Evolutionary conservation across 1,139 yeast species (phyloP).

Genomic region (Suzukiozyma palmioleophila): DNA sequence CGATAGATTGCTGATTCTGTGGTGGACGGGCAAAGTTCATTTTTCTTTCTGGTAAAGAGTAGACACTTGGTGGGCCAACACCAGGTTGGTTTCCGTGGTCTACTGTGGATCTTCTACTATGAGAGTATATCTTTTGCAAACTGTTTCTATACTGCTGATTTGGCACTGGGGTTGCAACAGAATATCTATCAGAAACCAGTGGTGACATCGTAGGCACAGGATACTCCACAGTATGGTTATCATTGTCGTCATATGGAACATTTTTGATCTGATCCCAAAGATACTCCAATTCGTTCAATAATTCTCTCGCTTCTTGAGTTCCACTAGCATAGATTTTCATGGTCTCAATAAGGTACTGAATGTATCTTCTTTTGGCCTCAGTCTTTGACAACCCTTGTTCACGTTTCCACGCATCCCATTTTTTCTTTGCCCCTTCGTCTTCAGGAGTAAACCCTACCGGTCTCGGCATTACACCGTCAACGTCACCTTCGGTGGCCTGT

Average conservation of each 20-base stretch:
- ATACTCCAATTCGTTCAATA: constrained; percentile 61
- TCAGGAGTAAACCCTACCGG: constrained; percentile 59
- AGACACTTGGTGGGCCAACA: constrained; percentile 20
- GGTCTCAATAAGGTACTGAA: constrained; percentile 63
- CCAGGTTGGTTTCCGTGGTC: constrained; percentile 9
- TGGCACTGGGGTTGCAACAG: constrained; percentile 36
- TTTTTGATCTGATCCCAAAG: constrained; percentile 75
- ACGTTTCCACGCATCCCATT: constrained; percentile 84
- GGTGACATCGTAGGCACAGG: constrained; percentile 37
- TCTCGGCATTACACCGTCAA: constrained; percentile 60
- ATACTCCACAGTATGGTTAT: constrained; percentile 14
- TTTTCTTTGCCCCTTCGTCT: constrained; percentile 64
- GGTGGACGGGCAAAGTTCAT: constrained; percentile 1
- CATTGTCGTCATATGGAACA: constrained; percentile 36
- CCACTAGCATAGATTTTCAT: constrained; percentile 70
- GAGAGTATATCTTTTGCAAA: constrained; percentile 42
- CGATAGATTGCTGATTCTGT: constrained; percentile 15
- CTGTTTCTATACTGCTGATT: constrained; percentile 32
- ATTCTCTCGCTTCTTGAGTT: constrained; percentile 62
- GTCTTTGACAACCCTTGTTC: constrained; percentile 68
- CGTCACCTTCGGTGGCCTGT: constrained; percentile 87
- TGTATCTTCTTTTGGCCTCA: constrained; percentile 72
- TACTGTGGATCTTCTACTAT: constrained; percentile 39
- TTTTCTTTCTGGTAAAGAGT: constrained; percentile 19
- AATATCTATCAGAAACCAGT: constrained; percentile 35